These are phyloP conservation scores for Solanum acaule DNA, from an alignment of 257 asterid genomes.

Conservation along the genomic window DNA sequence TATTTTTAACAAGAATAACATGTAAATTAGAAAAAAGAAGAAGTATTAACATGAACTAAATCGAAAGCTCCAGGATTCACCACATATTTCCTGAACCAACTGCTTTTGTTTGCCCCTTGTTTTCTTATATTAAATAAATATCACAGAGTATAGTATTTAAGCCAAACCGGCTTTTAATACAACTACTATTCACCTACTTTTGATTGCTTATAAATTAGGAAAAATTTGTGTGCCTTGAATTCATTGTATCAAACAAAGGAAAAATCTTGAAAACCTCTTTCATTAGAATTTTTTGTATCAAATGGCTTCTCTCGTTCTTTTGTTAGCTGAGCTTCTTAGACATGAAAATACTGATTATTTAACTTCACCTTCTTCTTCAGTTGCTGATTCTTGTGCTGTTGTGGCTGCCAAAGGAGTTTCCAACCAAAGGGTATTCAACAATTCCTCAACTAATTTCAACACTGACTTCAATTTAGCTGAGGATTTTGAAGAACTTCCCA, in stretches of 20 bases:
- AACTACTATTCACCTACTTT: not conserved
- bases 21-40: too few species aligned
- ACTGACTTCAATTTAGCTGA: not conserved
- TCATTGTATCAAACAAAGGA: not conserved
- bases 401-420: not conserved
- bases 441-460: not conserved
- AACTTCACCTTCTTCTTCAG: not conserved
- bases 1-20: too few species aligned
- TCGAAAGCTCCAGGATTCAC: not conserved
- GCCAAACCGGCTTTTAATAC: not conserved
- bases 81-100: not conserved
- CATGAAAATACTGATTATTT: constrained; percentile 32
- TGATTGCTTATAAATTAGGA: not conserved
- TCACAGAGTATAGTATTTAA: not conserved
- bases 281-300: not conserved
- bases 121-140: not conserved
- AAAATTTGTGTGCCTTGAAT: not conserved
- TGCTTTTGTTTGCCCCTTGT: not conserved
- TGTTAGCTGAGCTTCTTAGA: constrained; percentile 42
- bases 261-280: not conserved
- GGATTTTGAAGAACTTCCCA: constrained; percentile 8
- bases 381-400: not conserved
- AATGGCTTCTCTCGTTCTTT: constrained; percentile 66
- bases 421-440: not conserved
- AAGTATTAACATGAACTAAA: too few species aligned